These are phyloP conservation scores for Yamadazyma scolyti DNA, from an alignment of 805 yeast genomes.

Conservation along the genomic window DNA sequence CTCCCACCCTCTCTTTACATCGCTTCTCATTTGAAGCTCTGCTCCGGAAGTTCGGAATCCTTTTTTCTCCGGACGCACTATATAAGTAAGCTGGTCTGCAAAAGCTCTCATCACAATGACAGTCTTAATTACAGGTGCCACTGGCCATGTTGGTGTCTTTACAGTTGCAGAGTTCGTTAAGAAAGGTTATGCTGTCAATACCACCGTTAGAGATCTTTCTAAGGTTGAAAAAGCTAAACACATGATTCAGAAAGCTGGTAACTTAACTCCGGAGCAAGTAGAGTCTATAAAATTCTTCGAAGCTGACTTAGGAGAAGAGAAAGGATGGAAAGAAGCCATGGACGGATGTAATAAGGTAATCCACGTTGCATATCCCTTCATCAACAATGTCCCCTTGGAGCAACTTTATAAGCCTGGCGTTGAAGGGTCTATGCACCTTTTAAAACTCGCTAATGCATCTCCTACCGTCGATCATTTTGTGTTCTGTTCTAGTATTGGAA, in stretches of 20 bases:
- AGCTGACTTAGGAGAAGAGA: conserved; percentile 9
- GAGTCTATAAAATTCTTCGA: neutral
- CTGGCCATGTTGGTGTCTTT: conserved; percentile 10
- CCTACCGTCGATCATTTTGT: conserved; percentile 4
- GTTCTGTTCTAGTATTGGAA: conserved; percentile 3
- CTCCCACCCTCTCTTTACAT: no score
- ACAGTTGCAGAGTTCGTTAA: conserved; percentile 7
- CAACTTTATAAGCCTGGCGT: conserved; percentile 2
- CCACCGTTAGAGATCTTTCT: conserved; percentile 10
- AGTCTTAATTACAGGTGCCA: conserved; percentile 11
- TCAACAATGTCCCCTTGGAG: conserved; percentile 1
- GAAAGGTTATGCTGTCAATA: conserved; percentile 10
- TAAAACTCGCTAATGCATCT: conserved; percentile 5
- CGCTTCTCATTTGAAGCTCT: no score
- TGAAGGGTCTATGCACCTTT: conserved; percentile 2
- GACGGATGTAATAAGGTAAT: conserved; percentile 7
- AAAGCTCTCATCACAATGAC: no score
- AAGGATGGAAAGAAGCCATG: conserved; percentile 12
- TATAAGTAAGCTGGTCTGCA: no score
- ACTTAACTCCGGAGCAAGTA: neutral
- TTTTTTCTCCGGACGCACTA: no score
- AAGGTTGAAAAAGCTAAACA: conserved; percentile 1
- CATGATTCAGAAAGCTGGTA: conserved; percentile 2
- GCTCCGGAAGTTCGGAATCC: no score
- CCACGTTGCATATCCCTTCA: conserved; percentile 9